Conservation (phyloP, 2,329 filamentous ascomycete genomes). For the Beauveria sp. region DNA sequence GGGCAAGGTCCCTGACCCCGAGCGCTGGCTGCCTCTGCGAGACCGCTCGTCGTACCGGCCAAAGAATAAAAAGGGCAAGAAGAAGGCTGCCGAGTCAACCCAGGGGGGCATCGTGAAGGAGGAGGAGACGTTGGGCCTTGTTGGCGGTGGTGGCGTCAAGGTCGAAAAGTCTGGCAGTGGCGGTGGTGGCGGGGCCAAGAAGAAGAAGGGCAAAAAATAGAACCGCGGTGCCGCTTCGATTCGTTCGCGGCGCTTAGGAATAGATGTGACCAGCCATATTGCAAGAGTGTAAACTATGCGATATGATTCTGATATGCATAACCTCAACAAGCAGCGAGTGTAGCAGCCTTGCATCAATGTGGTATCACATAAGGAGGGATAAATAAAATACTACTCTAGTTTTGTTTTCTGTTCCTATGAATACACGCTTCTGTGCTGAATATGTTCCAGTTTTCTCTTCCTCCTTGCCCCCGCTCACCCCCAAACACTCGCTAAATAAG, state of each 20-base stretch:
- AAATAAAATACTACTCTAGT: conserved; percentile 2
- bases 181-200: conserved; percentile 37
- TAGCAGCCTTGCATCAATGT: neutral
- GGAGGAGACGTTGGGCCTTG: conserved; percentile 57
- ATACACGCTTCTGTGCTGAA: conserved; percentile 4
- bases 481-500: conserved; percentile 6
- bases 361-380: neutral
- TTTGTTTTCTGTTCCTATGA: conserved; percentile 4
- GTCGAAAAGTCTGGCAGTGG: conserved; percentile 46
- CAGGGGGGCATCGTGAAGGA: conserved; percentile 79
- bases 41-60: conserved; percentile 84
- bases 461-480: neutral
- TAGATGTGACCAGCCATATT: neutral
- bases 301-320: neutral
- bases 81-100: conserved; percentile 68
- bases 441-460: neutral
- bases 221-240: neutral
- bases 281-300: neutral
- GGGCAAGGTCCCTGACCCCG: conserved; percentile 74
- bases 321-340: neutral
- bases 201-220: conserved; percentile 48
- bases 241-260: neutral
- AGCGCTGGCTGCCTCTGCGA: conserved; percentile 85
- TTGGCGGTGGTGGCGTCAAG: conserved; percentile 56
- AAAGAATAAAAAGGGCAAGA: conserved; percentile 87